Conservation (phyloP, 345 rosid species). For the Corchorus olitorius region DNA sequence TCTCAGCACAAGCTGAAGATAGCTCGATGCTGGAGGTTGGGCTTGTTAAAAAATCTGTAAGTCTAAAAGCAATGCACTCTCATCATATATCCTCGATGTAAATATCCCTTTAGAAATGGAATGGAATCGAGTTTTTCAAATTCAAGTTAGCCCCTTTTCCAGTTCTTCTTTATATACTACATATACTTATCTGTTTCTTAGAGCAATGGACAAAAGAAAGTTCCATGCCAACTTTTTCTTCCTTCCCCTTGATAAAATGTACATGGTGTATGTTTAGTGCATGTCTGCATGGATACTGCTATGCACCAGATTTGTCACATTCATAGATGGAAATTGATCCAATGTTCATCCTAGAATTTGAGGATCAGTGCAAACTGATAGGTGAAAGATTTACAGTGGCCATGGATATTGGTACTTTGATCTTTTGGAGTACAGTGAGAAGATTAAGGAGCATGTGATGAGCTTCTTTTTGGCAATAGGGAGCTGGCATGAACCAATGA, state of each 20-base stretch:
- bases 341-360: background rate
- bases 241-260: background rate
- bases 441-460: constrained; percentile 27
- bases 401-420: background rate
- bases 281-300: background rate
- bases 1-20: constrained; percentile 48
- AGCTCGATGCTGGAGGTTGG: constrained; percentile 39
- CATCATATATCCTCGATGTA: background rate
- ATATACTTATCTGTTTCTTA: background rate
- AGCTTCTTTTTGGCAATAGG: constrained; percentile 15
- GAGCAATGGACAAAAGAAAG: background rate
- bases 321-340: background rate
- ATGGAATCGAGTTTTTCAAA: constrained; percentile 16
- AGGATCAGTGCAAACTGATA: background rate
- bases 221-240: background rate
- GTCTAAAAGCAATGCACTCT: constrained; percentile 12
- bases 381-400: constrained; percentile 4
- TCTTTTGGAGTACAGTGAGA: constrained; percentile 10
- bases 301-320: background rate
- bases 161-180: background rate
- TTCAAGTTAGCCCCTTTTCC: background rate
- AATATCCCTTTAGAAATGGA: constrained; percentile 16
- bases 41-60: constrained; percentile 21
- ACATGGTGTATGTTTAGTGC: background rate
- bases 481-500: constrained; percentile 34